Evolutionary conservation across 2,329 filamentous ascomycete genomes (phyloP), one percentile per base, ranked within the genome.

Genomic region (Beauveria sp.): DNA sequence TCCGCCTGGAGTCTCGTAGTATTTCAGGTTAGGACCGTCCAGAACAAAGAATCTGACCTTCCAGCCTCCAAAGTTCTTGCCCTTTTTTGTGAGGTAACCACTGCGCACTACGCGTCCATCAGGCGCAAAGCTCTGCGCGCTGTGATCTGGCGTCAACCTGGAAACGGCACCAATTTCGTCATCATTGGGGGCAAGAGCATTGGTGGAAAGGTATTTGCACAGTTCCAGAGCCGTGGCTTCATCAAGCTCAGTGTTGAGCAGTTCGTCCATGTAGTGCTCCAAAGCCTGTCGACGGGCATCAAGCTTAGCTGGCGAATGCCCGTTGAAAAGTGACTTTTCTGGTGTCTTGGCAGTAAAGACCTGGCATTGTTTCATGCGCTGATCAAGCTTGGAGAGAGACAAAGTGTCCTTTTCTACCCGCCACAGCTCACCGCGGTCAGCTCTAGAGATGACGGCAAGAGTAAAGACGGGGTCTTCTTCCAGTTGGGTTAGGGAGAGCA

Each of bases 51-150:
- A 86, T 40, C 85, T 77, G 12, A 92, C 93, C 75, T 99, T 99
- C 95, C 95, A 99, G 54, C 95, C 95, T 57, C 95, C 95, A 76
- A 99, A 99, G 70, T 98, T 98, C 80, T 99, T 99, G 54, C 95
- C 95, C 67, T 90, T 86, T 78, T 99, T 99, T 2, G 95, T 98
- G 55, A 99, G 78, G 73, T 98, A 99, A 9, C 95, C 95, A 70
- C 87, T 93, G 70, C 91, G 91, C 63, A 87, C 81, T 9, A 88
- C 86, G 54, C 86, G 85, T 3, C 86, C 85, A 67, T 87, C 85
- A 6, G 85, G 80, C 0, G 86, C 84, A 3, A 78, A 76, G 69
- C 71, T 59, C 70, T 72, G 47, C 72, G 75, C 64, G 34, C 65
- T 71, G 3, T 62, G 65, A 54, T 72, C 71, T 4, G 66, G 63